Base-by-base conservation (phyloP, 2,329 filamentous ascomycete species). In the Myriosclerotinia duriaeana region DNA sequence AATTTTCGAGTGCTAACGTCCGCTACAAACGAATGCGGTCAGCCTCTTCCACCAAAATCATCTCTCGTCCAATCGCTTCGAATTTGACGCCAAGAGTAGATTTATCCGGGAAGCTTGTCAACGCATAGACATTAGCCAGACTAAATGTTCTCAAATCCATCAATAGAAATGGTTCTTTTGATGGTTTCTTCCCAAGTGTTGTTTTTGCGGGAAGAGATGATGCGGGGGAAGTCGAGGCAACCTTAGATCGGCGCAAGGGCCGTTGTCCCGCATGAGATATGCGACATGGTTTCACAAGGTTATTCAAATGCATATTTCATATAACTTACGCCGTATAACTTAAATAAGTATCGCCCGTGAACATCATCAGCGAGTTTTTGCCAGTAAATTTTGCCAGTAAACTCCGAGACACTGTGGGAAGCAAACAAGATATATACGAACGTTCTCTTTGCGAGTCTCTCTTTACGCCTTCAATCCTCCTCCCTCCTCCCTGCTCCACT, bases 201-300 rank as follows among this genome's bases (percentile, higher is more conserved):
- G 36, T n/a, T 15, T 6, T 56, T 30, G 54, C 36, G 54, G 54
- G 54, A 42, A 42, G n/a, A 56, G 17, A 56, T 56, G 26, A 56
- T 42, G 54, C 36, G 54, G 53, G 36, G 54, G 7, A 20, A 56
- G 26, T 17, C 5, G 14, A 26, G n/a, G n/a, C 40, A 40, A 56
- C n/a, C 26, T 30, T 6, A 12, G 54, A 40, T 42, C n/a, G 38
- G 38, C 26, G 36, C 38, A 26, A 56, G 54, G 54, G 14, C 54
- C 54, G 54, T 15, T 56, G n/a, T 56, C 38, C 54, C 54, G 54
- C 54, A 26, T 26, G 54, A 7, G 38, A 26, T n/a, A 42, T 56
- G 12, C 42, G 54, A 56, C n/a, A 56, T 42, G 38, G 26, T 42
- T 42, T 15, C 15, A 26, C 22, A 9, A 12, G 36, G 42, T 15